These are phyloP conservation scores for Anthostomella pinea DNA, from an alignment of 2,329 filamentous ascomycete genomes.

Conservation along the genomic window DNA sequence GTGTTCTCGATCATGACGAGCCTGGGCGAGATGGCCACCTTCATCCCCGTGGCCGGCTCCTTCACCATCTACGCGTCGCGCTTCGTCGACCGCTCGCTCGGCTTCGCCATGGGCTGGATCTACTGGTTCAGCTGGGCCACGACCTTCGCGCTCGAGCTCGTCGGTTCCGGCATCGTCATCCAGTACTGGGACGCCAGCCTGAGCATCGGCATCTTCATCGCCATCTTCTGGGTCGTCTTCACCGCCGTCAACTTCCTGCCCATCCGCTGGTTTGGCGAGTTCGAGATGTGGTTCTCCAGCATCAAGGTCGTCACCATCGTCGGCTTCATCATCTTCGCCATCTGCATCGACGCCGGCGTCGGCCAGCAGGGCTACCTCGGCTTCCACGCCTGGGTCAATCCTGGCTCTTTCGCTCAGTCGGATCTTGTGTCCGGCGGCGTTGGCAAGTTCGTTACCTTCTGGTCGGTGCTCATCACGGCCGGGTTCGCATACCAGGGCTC, in stretches of 20 bases:
- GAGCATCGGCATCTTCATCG: slow-evolving; percentile 69
- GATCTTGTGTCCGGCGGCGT: slow-evolving; percentile 49
- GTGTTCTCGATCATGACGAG: slow-evolving; percentile 73
- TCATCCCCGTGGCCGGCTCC: slow-evolving; percentile 71
- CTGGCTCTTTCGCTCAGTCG: slow-evolving; percentile 66
- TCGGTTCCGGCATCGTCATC: slow-evolving; percentile 70
- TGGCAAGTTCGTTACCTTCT: slow-evolving; percentile 67
- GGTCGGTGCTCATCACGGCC: slow-evolving; percentile 65
- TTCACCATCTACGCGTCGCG: slow-evolving; percentile 75
- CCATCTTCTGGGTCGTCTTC: slow-evolving; percentile 70
- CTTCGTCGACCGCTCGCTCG: slow-evolving; percentile 66
- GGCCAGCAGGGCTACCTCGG: slow-evolving; percentile 69
- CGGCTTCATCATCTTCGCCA: slow-evolving; percentile 73
- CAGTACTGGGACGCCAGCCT: slow-evolving; percentile 67
- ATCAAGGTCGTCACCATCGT: slow-evolving; percentile 75
- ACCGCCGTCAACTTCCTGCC: slow-evolving; percentile 68
- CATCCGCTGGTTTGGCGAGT: slow-evolving; percentile 69
- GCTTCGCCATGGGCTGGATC: slow-evolving; percentile 78
- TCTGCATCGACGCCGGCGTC: slow-evolving; percentile 71
- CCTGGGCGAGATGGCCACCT: slow-evolving; percentile 72
- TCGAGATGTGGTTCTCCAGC: slow-evolving; percentile 75
- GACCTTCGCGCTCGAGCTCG: slow-evolving; percentile 71
- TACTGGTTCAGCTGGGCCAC: slow-evolving; percentile 78
- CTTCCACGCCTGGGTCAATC: slow-evolving; percentile 67
- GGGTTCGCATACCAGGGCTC: slow-evolving; percentile 71